phyloP scores from a whole-genome alignment of 139 green algal species.

The Chlorella sorokiniana region DNA sequence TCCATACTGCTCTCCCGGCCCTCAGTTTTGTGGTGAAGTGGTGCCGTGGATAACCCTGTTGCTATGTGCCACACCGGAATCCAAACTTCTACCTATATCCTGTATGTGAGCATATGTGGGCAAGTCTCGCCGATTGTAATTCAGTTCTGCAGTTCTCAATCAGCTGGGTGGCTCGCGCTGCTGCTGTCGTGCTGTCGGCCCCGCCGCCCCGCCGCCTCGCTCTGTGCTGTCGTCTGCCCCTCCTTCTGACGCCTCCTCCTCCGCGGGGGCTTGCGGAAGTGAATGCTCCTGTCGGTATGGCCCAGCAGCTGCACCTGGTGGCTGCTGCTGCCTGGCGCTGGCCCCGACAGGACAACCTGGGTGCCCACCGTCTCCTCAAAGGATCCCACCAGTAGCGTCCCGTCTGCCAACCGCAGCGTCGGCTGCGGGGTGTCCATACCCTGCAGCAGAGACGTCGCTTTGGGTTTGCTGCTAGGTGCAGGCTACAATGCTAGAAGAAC shows the following conservation, averaged over 20 bases:
- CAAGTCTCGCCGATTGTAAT: too few species aligned
- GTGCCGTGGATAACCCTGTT: too few species aligned
- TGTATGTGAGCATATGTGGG: neutral
- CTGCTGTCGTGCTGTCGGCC: neutral
- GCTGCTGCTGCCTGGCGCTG: neutral
- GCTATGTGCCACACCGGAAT: too few species aligned
- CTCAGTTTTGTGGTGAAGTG: too few species aligned
- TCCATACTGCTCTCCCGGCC: too few species aligned
- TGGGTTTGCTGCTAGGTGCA: too few species aligned
- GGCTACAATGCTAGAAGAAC: neutral
- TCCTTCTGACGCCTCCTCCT: neutral
- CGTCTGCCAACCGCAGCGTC: conserved; percentile 8
- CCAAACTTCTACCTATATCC: too few species aligned
- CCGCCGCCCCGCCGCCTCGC: neutral
- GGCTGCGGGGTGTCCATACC: conserved; percentile 17
- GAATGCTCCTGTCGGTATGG: conserved; percentile 25
- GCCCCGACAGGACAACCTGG: conserved; percentile 10
- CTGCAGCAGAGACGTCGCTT: neutral
- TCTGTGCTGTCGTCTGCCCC: neutral
- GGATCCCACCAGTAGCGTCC: conserved; percentile 13
- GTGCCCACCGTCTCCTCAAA: conserved; percentile 27
- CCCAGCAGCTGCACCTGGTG: conserved; percentile 16
- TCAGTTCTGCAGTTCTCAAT: neutral
- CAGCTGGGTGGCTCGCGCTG: neutral
- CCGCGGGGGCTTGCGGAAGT: neutral